These are phyloP conservation scores for Penicillium thymicola DNA, from an alignment of 2,329 filamentous ascomycete genomes.

Conservation along the genomic window DNA sequence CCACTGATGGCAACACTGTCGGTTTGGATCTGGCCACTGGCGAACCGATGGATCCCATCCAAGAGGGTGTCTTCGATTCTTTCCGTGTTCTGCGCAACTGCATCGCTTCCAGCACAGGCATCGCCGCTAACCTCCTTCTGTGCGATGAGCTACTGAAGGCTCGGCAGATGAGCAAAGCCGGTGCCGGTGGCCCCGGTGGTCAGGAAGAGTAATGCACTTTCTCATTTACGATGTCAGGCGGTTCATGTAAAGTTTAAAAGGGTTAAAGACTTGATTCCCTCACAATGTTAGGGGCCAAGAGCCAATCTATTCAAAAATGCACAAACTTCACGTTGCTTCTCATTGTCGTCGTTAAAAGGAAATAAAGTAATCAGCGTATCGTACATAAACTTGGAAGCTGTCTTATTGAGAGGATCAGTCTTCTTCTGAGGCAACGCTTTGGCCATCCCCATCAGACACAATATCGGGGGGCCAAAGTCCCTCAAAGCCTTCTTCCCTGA, in stretches of 20 bases:
- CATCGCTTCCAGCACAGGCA: slow-evolving; percentile 88
- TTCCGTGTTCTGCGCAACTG: slow-evolving; percentile 93
- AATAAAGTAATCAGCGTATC: slow-evolving; percentile 5
- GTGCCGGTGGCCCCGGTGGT: slow-evolving; percentile 42
- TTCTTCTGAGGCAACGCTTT: slow-evolving; percentile 19
- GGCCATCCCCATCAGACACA: slow-evolving; percentile 27
- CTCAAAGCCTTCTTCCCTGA: slow-evolving; percentile 72
- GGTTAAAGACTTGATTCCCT: slow-evolving; percentile 14
- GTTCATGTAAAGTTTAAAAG: slow-evolving; percentile 26
- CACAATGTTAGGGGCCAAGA: slow-evolving; percentile 5
- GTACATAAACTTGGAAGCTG: slow-evolving; percentile 4
- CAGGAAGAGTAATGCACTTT: slow-evolving; percentile 40
- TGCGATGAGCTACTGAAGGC: slow-evolving; percentile 98
- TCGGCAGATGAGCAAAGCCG: slow-evolving; percentile 73
- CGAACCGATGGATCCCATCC: slow-evolving; percentile 89
- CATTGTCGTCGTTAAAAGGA: slow-evolving; percentile 7
- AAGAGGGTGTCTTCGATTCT: slow-evolving; percentile 91
- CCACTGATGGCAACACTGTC: slow-evolving; percentile 76
- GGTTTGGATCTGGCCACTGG: slow-evolving; percentile 84
- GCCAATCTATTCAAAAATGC: slow-evolving; percentile 17
- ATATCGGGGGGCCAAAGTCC: slow-evolving; percentile 59
- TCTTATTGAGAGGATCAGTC: slow-evolving; percentile 2
- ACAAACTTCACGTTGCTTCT: slow-evolving; percentile 11
- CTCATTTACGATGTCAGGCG: slow-evolving; percentile 20
- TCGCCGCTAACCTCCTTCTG: slow-evolving; percentile 89